A percentile compares a stretch with the other conserved stretches of the same genome.
phyloP scores from a whole-genome alignment of 305 asterid genomes.

The Salvia sclarea region DNA sequence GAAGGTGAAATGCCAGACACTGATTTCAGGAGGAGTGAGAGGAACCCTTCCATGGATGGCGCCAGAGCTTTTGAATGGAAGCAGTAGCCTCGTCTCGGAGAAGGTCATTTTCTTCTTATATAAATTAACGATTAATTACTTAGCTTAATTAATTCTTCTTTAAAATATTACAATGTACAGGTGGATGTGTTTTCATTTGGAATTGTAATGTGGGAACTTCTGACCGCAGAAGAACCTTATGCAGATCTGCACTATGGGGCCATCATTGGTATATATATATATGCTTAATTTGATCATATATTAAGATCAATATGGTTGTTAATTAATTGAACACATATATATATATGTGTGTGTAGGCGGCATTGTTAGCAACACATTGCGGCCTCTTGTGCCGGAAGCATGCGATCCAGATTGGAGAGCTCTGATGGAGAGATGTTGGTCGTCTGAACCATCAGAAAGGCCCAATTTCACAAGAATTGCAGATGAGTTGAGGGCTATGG shows the following conservation, averaged over 20 bases:
- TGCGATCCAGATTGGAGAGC: conserved; percentile 77
- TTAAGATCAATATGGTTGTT: too few species aligned
- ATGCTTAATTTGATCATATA: neutral
- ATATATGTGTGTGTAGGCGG: too few species aligned
- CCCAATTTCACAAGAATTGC: conserved; percentile 76
- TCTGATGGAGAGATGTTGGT: conserved; percentile 91
- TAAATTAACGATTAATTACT: too few species aligned
- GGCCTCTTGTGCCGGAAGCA: conserved; percentile 74
- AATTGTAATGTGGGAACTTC: conserved; percentile 95
- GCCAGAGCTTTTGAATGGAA: conserved; percentile 84
- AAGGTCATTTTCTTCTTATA: too few species aligned
- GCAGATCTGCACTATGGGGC: conserved; percentile 95
- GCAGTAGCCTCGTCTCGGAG: conserved; percentile 82
- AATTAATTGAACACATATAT: too few species aligned
- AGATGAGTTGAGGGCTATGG: conserved; percentile 67
- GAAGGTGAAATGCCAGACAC: conserved; percentile 74
- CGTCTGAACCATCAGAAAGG: conserved; percentile 77
- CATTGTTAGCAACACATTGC: conserved; percentile 85
- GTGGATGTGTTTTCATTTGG: conserved; percentile 94
- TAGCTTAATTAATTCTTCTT: too few species aligned
- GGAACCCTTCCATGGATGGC: conserved; percentile 98
- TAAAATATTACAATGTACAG: too few species aligned
- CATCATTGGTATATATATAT: conserved; percentile 78
- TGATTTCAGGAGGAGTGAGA: conserved; percentile 81
- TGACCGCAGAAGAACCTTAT: conserved; percentile 95